These are phyloP conservation scores for Fusarium compactum DNA, from an alignment of 2,329 filamentous ascomycete genomes.

Conservation along the genomic window DNA sequence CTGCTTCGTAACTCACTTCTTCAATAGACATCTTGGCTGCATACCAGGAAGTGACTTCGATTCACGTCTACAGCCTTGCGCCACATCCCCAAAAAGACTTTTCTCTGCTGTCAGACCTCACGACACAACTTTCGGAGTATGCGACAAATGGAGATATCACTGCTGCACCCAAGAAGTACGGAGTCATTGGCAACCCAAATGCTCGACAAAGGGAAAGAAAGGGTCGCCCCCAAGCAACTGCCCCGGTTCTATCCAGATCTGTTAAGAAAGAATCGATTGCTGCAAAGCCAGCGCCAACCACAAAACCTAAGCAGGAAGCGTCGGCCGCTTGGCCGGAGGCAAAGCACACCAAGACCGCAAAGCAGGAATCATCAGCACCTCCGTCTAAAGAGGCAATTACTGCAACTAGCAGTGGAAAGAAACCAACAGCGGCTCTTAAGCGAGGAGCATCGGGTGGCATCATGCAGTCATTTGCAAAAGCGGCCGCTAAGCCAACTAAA, in stretches of 20 bases:
- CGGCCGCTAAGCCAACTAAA: conserved; percentile 56
- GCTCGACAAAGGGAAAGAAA: conserved; percentile 66
- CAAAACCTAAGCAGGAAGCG: conserved; percentile 44
- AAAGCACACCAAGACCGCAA: conserved; percentile 38
- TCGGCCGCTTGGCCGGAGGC: conserved; percentile 13
- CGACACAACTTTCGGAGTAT: conserved; percentile 70
- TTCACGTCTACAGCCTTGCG: conserved; percentile 90
- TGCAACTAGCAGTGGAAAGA: conserved; percentile 49
- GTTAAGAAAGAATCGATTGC: conserved; percentile 29
- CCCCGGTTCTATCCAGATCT: conserved; percentile 44
- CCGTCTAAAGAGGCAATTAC: conserved; percentile 45
- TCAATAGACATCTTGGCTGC: conserved; percentile 71
- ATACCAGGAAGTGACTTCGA: conserved; percentile 79
- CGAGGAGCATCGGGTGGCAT: conserved; percentile 72
- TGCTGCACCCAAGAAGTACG: conserved; percentile 71
- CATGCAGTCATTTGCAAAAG: conserved; percentile 84
- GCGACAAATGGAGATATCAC: conserved; percentile 69
- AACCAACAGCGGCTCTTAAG: conserved; percentile 60
- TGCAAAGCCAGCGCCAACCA: conserved; percentile 29
- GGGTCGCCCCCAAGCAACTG: conserved; percentile 45
- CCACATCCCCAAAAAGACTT: conserved; percentile 76
- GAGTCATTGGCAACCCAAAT: conserved; percentile 79
- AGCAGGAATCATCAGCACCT: conserved; percentile 48
- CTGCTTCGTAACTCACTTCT: conserved; percentile 24
- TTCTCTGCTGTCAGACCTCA: conserved; percentile 76